Base-by-base conservation (phyloP, 371 early-diverging fungal species). In the Lichtheimia hyalospora region DNA sequence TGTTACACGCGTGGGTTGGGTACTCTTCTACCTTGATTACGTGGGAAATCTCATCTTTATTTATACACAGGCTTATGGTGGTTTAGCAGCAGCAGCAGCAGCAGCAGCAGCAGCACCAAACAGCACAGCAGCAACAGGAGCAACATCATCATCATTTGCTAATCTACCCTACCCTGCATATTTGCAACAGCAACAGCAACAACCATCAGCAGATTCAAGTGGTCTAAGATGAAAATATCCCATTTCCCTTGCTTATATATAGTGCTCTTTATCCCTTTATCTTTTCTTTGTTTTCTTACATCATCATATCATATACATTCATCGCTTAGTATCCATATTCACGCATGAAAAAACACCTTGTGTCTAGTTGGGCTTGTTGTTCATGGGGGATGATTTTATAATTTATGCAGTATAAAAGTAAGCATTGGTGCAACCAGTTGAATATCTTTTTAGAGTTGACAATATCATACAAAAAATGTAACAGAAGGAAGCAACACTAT, bases 31-130 rank as follows among this genome's bases (percentile, higher is more conserved):
- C n/a, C n/a, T 46, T 18, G 46, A 18, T n/a, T 46, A 46, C 46
- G 46, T 46, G 18, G n/a, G 46, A 18, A 21, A 18, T n/a, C 46
- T 18, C 46, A 46, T 46, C 6, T 46, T 5, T 46, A 14, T 46
- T 46, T 46, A 46, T 21, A 16, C 16, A 18, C 44, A 55, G 56
- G 44, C 44, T 12, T 55, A 55, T 25, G 56, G 56, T 25, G 56
- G 56, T 25, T 43, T 55, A 25, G 56, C 54, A 40, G 20, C 52
- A 7, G 52, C 52, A 16, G 28, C 28, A 28, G 27, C n/a, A 24
- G 28, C 28, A 25, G 56, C 54, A 40, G 18, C 52, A 7, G 34
- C 52, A 16, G 28, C 28, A 28, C n/a, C 54, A 15, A 24, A n/a
- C 34, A 24, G 20, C 34, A 6, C 54, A 27, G 5, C 53, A 20